A percentile compares a stretch with the other conserved stretches of the same genome.
These are phyloP conservation scores for Geotrichum candidum DNA, from an alignment of 1,139 yeast genomes.

Conservation along the genomic window DNA sequence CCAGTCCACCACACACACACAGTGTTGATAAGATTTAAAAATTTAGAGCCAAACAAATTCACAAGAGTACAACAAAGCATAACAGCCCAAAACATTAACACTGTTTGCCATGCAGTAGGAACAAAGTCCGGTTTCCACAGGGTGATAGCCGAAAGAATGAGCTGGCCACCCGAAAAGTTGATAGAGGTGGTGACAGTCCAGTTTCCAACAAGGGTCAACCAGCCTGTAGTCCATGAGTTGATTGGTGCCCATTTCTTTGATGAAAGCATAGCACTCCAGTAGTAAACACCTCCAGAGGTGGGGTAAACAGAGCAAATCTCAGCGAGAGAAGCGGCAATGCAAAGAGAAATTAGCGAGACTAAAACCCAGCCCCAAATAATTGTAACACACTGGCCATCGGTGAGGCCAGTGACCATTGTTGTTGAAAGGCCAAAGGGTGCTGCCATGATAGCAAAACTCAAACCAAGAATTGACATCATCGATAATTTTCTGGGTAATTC, in stretches of 20 bases:
- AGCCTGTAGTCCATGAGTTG: slow-evolving; percentile 18
- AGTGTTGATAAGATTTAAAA: slow-evolving; percentile 20
- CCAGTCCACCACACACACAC: slow-evolving; percentile 24
- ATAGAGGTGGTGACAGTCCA: slow-evolving; percentile 19
- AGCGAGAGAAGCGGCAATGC: slow-evolving; percentile 27
- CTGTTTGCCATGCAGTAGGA: slow-evolving; percentile 20
- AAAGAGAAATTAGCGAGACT: slow-evolving; percentile 23
- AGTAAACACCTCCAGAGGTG: slow-evolving; percentile 24
- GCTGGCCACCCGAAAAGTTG: slow-evolving; percentile 19
- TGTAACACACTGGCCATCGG: slow-evolving; percentile 26
- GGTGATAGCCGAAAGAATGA: slow-evolving; percentile 15
- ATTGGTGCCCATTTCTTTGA: slow-evolving; percentile 18
- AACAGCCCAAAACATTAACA: slow-evolving; percentile 21
- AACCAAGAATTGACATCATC: slow-evolving; percentile 19
- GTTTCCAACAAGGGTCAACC: slow-evolving; percentile 19
- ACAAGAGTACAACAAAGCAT: slow-evolving; percentile 20
- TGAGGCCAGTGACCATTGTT: slow-evolving; percentile 24
- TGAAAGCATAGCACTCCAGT: slow-evolving; percentile 20
- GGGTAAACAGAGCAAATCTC: slow-evolving; percentile 25
- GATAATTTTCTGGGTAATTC: slow-evolving; percentile 17
- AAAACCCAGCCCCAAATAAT: slow-evolving; percentile 25
- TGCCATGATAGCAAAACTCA: slow-evolving; percentile 19
- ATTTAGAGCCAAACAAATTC: slow-evolving; percentile 21
- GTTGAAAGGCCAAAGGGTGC: slow-evolving; percentile 16
- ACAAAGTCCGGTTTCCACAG: slow-evolving; percentile 16